Base-by-base conservation (phyloP, 495 filamentous ascomycete species). In the Xylaria sp. region DNA sequence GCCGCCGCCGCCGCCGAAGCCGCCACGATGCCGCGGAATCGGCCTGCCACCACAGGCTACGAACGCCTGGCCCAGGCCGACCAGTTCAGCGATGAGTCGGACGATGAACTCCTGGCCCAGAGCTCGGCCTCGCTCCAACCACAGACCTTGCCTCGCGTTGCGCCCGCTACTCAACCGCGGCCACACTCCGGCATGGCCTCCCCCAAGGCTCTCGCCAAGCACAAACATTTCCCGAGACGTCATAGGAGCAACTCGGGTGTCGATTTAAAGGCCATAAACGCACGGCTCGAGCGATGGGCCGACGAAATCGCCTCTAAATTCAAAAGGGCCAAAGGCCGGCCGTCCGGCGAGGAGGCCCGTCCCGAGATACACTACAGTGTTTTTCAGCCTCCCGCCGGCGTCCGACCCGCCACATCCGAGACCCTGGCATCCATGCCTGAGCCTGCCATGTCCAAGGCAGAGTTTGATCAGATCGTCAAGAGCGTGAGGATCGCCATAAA, bases 211-310 rank as follows among this genome's bases (percentile, higher is more conserved):
- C 68, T 65, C 29, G 11, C 72, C 70, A 82, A 82, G 58, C 80
- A 81, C 43, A 81, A 85, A 53, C 78, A 80, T 40, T 82, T 89
- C 53, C 67, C 75, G 26, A 88, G 88, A 61, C 83, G 84, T 52
- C 85, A 90, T 72, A 91, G 94, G 70, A 97, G 93, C 77, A 93
- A 89, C 69, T 94, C 93, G 37, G 95, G 93, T 5, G 96, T 98
- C 14, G 96, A 99, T 79, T 95, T 99, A 75, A 98, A 98, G 81
- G 96, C 95, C 71, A 98, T 99, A 80, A 99, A 99, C 82, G 95
- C 96, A 67, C 89, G 96, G 59, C 85, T 99, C 24, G 96, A 99
- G 79, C 86, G 93, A 74, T 99, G 96, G 96, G 97, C 97, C 50
- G 95, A 97, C 73, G 95, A 99, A 83, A 98, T 99, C 75, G 95